A percentile compares a stretch with the other conserved stretches of the same genome.
phyloP scores from a whole-genome alignment of 2,329 filamentous ascomycete species.

The Chrysoporthe cubensis region DNA sequence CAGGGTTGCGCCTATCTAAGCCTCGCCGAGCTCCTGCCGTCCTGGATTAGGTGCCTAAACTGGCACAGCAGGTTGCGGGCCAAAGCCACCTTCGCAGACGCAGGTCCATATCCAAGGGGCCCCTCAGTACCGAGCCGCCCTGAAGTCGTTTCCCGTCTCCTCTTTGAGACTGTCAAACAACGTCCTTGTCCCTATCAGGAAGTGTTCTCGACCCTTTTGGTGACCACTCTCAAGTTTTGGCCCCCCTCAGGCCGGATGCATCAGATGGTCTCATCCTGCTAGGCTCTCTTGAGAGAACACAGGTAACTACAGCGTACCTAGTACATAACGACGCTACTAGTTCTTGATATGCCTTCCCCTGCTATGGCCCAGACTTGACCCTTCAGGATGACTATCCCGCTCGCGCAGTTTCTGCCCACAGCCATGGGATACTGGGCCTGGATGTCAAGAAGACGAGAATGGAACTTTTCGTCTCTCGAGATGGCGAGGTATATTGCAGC shows the following conservation, averaged over 20 bases:
- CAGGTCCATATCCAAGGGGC: not conserved
- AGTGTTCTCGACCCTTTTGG: not conserved
- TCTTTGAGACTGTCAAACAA: not conserved
- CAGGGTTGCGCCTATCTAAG: slow-evolving; percentile 23
- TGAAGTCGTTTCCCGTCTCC: not conserved
- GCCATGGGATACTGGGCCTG: not conserved
- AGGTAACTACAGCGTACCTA: not conserved
- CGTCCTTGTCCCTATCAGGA: not conserved
- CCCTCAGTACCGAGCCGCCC: not conserved
- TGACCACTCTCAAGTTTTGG: slow-evolving; percentile 10
- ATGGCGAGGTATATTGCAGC: slow-evolving; percentile 14
- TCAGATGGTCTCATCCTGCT: slow-evolving; percentile 21
- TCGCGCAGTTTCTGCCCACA: slow-evolving; percentile 2
- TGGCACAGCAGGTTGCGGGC: not conserved
- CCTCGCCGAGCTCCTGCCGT: slow-evolving; percentile 16
- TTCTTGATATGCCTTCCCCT: slow-evolving; percentile 8
- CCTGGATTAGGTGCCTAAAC: slow-evolving; percentile 18
- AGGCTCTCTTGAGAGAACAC: slow-evolving; percentile 19
- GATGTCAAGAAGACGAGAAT: not conserved
- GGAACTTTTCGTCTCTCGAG: not conserved
- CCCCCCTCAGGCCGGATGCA: slow-evolving; percentile 15
- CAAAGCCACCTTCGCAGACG: slow-evolving; percentile 9
- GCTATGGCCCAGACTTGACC: slow-evolving; percentile 10
- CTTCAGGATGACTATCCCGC: slow-evolving; percentile 27
- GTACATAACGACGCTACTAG: not conserved